Base-by-base conservation (phyloP, 2,329 filamentous ascomycete species). In the Penicillium capsulatum region DNA sequence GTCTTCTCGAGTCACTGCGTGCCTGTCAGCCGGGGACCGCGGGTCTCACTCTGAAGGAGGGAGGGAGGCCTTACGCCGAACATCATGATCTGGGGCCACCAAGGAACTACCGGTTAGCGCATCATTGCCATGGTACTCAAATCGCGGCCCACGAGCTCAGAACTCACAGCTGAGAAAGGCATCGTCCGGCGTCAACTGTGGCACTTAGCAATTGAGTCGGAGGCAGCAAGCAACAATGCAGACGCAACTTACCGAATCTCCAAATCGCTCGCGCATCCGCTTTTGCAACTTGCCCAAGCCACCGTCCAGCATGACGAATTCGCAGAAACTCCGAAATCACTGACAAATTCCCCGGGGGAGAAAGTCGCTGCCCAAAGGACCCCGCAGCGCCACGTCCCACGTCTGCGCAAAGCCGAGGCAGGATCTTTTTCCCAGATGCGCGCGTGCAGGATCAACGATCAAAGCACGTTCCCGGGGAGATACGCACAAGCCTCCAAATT, bases 1-100 rank as follows among this genome's bases (percentile, higher is more conserved):
- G 66, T 98, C 92, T 62, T 92, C 87, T 61, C 83, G 80, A 35
- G 86, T 95, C 53, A 97, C 87, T 90, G 59, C 27, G 19, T 22
- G 5, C 15, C 3, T 30, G 39, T 60, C 36, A 60, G 49, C 33
- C 10, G 10, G 13, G 11, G 10, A 11, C 20, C 15, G 16, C 14
- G 13, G 20, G 6, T 4, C 15, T 40, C 8, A 8, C n/a, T 28
- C 17, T 27, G 19, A 15, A 22, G 7, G 3, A 15, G 14, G 19
- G 26, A 16, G 17, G 31, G 22, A 11, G n/a, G n/a, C n/a, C 75
- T 59, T 72, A 84, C 80, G 71, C 64, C 79, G 75, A 45, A 82
- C 69, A 65, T 84, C 80, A 55, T 81, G 70, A 62, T 84, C 80
- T 83, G 54, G 40, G 16, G 27, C 19, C 28, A 36, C 37, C 44